Evolutionary conservation across 495 filamentous ascomycete genomes (phyloP), one percentile per base, ranked within the genome.

Genomic region (Penicillium herquei): DNA sequence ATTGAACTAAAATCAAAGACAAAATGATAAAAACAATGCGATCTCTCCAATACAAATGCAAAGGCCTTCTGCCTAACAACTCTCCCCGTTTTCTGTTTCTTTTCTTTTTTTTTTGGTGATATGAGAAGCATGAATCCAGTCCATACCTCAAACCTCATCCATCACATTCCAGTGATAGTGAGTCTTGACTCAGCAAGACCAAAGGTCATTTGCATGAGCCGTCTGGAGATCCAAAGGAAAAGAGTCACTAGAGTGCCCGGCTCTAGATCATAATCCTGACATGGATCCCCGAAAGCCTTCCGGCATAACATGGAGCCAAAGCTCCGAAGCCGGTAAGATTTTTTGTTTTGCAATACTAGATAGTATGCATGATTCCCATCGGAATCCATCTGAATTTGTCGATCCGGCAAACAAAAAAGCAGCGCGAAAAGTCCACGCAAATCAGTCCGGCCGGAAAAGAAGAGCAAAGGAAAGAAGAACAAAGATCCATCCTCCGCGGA

Each of bases 171-270:
- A 35, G 34, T 49, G n/a, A 39, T 10, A 14, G 46, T 14, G 14
- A 18, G 31, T 12, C n/a, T 37, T 17, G 46, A 32, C 17, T 26
- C 21, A 26, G 4, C 21, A 26, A 26, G 2, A 26, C 2, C 21
- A 26, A 26, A 26, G 4, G 4, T 26, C 21, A 26, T 2, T 26
- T 26, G 21, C 21, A 26, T 26, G 21, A 26, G 21, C 21, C 21
- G 21, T 26, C 1, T 26, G 21, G 21, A 26, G 12, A 16, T 35
- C 31, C 32, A 14, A 49, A 18, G 46, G 5, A 39, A 37, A 17
- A 41, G 37, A 41, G 37, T n/a, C 7, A 21, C 49, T 35, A 14
- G 39, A 52, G 26, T 52, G 50, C 50, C 50, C 50, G 39, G 50
- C 39, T 44, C 50, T 39, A 52, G 39, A 21, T 13, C 37, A 33